Conservation (phyloP, 2,329 filamentous ascomycete genomes). For the Podosphaera xanthii region DNA sequence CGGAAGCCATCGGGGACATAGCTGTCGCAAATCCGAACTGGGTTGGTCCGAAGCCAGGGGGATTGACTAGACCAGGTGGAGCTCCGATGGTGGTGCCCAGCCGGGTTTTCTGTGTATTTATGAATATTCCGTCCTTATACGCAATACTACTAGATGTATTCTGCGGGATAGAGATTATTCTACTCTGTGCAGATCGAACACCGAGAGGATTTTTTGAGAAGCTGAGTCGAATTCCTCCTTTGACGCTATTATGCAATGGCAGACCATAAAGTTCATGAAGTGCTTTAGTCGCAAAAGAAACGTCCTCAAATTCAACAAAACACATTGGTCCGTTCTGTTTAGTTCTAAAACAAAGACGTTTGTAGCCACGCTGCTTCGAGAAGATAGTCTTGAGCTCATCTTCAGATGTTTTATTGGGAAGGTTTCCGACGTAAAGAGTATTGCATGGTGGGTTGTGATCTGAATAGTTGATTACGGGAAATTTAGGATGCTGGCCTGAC, state of each 20-base stretch:
- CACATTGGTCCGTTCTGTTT: constrained; percentile 96
- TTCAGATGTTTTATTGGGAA: constrained; percentile 79
- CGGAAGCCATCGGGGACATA: constrained; percentile 3
- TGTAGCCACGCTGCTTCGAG: constrained; percentile 82
- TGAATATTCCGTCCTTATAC: constrained; percentile 35
- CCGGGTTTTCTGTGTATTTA: constrained; percentile 14
- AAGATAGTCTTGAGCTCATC: constrained; percentile 91
- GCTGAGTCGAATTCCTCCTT: constrained; percentile 82
- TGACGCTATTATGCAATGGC: constrained; percentile 71
- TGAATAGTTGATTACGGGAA: constrained; percentile 76
- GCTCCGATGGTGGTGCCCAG: constrained; percentile 32
- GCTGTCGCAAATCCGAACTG: constrained; percentile 12
- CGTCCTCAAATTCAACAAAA: constrained; percentile 93
- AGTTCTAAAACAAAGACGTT: constrained; percentile 78
- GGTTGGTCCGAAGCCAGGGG: constrained; percentile 39
- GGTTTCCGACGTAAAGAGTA: constrained; percentile 90
- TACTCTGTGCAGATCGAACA: constrained; percentile 52
- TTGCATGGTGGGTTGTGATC: constrained; percentile 97
- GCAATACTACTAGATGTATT: constrained; percentile 23
- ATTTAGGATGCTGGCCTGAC: constrained; percentile 39
- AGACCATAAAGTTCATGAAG: constrained; percentile 76
- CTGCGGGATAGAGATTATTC: constrained; percentile 17
- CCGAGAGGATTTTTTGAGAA: constrained; percentile 96
- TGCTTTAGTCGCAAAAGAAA: constrained; percentile 77
- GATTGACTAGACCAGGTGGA: constrained; percentile 57